phyloP scores from a whole-genome alignment of 2,329 filamentous ascomycete genomes.

The Stenocarpella maydis region DNA sequence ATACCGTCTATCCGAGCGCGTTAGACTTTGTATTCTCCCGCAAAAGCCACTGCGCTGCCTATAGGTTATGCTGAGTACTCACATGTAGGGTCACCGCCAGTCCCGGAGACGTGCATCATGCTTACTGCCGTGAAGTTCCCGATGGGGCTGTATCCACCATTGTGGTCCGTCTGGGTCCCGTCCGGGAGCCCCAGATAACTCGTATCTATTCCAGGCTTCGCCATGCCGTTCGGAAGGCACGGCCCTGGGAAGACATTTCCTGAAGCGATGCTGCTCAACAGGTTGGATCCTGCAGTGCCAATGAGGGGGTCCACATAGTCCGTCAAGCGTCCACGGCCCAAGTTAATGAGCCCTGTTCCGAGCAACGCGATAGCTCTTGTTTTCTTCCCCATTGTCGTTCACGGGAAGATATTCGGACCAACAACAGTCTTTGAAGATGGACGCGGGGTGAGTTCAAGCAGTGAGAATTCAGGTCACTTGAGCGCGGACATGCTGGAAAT shows the following conservation, averaged over 20 bases:
- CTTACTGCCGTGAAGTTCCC: conserved; percentile 28
- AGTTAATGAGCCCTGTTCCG: neutral
- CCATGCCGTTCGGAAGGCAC: conserved; percentile 22
- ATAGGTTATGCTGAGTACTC: neutral
- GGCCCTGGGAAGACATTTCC: conserved; percentile 28
- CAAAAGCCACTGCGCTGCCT: neutral
- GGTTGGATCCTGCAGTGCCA: conserved; percentile 19
- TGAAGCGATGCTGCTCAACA: conserved; percentile 7
- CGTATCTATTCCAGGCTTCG: conserved; percentile 30
- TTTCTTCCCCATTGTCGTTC: neutral
- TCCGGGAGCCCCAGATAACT: conserved; percentile 19
- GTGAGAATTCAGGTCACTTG: neutral
- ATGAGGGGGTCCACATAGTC: conserved; percentile 29
- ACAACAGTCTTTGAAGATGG: neutral
- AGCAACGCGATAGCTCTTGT: neutral
- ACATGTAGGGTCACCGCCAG: conserved; percentile 28
- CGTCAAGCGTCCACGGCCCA: neutral
- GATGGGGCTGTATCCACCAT: conserved; percentile 29
- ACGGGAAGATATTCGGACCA: too few species aligned
- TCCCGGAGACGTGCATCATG: conserved; percentile 31
- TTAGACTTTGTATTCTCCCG: neutral
- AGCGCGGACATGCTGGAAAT: neutral
- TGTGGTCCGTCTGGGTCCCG: conserved; percentile 17
- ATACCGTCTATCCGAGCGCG: neutral
- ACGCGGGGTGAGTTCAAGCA: neutral